These are phyloP conservation scores for Dothideomycetes sp. DNA, from an alignment of 2,329 filamentous ascomycete genomes.

Conservation along the genomic window DNA sequence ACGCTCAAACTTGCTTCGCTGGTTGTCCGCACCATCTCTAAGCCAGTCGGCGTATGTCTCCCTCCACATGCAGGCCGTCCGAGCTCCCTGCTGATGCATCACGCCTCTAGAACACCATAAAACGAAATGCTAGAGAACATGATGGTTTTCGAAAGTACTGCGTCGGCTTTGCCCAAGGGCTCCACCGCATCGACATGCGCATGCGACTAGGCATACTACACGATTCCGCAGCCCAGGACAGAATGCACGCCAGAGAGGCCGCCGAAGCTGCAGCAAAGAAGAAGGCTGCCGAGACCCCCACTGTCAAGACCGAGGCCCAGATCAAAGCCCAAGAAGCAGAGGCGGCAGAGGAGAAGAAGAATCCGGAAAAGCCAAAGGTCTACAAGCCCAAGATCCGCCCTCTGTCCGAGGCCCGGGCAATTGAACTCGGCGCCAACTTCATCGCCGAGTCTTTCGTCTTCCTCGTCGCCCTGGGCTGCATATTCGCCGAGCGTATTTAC, in stretches of 20 bases:
- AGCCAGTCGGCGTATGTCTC: slow-evolving; percentile 54
- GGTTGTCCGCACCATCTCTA: slow-evolving; percentile 53
- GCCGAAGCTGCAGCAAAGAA: slow-evolving; percentile 45
- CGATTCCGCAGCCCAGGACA: slow-evolving; percentile 45
- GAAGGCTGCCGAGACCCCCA: slow-evolving; percentile 36
- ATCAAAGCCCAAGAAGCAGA: slow-evolving; percentile 44
- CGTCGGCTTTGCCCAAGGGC: slow-evolving; percentile 49
- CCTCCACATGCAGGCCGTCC: too few species aligned
- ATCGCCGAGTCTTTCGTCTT: slow-evolving; percentile 59
- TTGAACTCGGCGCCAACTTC: slow-evolving; percentile 59
- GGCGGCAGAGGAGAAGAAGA: slow-evolving; percentile 31
- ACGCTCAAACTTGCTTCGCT: slow-evolving; percentile 57
- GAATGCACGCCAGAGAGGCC: slow-evolving; percentile 41
- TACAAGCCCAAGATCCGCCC: slow-evolving; percentile 48
- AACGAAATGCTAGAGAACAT: slow-evolving; percentile 57
- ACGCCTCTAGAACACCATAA: slow-evolving; percentile 54
- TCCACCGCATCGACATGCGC: slow-evolving; percentile 58
- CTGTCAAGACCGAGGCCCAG: slow-evolving; percentile 51
- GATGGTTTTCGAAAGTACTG: slow-evolving; percentile 53
- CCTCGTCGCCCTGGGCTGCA: slow-evolving; percentile 49
- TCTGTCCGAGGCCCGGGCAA: slow-evolving; percentile 55
- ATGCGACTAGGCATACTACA: slow-evolving; percentile 55
- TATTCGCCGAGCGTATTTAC: slow-evolving; percentile 52
- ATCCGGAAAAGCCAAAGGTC: slow-evolving; percentile 30
- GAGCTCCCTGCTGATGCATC: slow-evolving; percentile 6